Conservation (phyloP, 257 asterid species). For the Jaltomata sinuosa region DNA sequence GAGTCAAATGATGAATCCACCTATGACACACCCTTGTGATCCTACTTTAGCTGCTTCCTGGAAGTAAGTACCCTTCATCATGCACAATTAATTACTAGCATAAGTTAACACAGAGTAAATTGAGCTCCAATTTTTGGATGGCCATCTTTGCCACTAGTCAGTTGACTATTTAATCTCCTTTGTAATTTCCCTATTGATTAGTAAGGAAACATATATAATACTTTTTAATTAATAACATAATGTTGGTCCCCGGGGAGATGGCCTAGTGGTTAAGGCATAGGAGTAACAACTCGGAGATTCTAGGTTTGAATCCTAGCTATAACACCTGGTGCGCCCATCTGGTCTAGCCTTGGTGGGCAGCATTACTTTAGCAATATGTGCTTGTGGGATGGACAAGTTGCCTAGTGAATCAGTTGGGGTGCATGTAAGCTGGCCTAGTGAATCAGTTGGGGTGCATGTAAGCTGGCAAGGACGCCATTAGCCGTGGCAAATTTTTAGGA, state of each 20-base stretch:
- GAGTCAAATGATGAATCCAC: slow-evolving; percentile 3
- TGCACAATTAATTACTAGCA: background rate
- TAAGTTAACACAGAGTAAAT: background rate
- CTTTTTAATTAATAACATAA: background rate
- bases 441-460: background rate
- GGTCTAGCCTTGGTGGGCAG: too few species aligned
- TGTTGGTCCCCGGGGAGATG: background rate
- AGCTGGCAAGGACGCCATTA: background rate
- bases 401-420: background rate
- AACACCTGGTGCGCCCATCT: too few species aligned
- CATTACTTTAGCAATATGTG: too few species aligned
- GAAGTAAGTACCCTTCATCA: slow-evolving; percentile 35
- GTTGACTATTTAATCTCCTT: too few species aligned
- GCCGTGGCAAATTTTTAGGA: too few species aligned
- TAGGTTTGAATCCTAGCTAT: too few species aligned
- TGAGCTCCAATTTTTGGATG: background rate
- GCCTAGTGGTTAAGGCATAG: background rate
- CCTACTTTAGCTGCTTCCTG: slow-evolving; percentile 43
- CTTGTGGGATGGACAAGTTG: background rate
- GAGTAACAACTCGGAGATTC: too few species aligned
- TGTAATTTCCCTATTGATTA: too few species aligned
- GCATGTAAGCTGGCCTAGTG: too few species aligned
- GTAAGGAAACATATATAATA: background rate
- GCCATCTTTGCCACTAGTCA: too few species aligned
- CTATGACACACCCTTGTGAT: background rate